Conservation (phyloP, 306 rosid species). For the Gynostemma pentaphyllum region DNA sequence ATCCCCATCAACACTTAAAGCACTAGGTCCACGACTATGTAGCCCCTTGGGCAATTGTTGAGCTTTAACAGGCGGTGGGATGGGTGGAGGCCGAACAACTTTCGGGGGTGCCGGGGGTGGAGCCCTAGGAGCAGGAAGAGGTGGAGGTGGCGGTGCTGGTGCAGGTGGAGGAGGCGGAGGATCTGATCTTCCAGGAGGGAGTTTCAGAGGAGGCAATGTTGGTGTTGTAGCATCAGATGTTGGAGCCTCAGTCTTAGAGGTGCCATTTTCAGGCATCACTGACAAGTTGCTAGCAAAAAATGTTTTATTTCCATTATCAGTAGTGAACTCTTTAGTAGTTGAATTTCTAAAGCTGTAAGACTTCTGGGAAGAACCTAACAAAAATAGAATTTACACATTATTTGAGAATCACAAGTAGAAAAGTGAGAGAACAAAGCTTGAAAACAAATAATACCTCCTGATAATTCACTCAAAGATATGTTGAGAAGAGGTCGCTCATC, state of each 20-base stretch:
- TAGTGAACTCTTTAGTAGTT: conserved; percentile 18
- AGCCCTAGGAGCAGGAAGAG: conserved; percentile 11
- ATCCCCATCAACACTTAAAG: conserved; percentile 27
- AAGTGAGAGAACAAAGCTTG: conserved; percentile 5
- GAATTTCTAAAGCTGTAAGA: conserved; percentile 29
- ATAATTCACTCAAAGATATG: conserved; percentile 27
- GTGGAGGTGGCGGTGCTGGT: conserved; percentile 20
- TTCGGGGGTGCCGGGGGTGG: conserved; percentile 33
- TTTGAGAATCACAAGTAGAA: conserved; percentile 7
- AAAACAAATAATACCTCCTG: conserved; percentile 39
- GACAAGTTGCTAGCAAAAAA: conserved; percentile 15
- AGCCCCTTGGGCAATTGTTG: conserved; percentile 24
- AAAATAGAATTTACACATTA: conserved; percentile 7
- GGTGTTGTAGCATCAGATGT: conserved; percentile 22
- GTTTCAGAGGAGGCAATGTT: conserved; percentile 28
- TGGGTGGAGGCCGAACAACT: conserved; percentile 38
- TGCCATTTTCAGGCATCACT: conserved; percentile 22
- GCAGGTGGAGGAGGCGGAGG: conserved; percentile 31
- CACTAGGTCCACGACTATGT: conserved; percentile 3
- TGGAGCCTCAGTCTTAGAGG: conserved; percentile 16
- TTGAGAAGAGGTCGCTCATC: conserved; percentile 40
- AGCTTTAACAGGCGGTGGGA: conserved; percentile 47
- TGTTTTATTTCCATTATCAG: conserved; percentile 13
- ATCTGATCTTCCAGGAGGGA: conserved; percentile 39
- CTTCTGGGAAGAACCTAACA: conserved; percentile 52